A percentile compares a stretch with the other conserved stretches of the same genome.
phyloP scores from a whole-genome alignment of 2,329 filamentous ascomycete species.

The Sphaerulina musiva region DNA sequence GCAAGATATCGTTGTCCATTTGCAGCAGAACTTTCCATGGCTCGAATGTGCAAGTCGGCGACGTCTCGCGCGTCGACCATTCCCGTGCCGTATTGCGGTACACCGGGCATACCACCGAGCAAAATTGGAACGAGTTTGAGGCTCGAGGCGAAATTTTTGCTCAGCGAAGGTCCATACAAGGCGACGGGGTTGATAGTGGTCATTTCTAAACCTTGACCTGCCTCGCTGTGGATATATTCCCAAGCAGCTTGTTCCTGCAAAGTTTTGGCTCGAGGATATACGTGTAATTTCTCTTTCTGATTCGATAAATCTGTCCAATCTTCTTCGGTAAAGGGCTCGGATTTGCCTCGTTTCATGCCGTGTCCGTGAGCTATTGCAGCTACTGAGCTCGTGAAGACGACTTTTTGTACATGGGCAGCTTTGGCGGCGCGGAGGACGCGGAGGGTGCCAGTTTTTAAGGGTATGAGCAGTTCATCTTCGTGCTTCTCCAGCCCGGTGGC shows the following conservation, averaged over 20 bases:
- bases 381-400: constrained; percentile 17
- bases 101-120: constrained; percentile 13
- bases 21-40: constrained; percentile 8
- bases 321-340: constrained; percentile 15
- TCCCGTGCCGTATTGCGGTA: constrained; percentile 15
- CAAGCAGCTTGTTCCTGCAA: constrained; percentile 16
- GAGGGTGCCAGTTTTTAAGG: constrained; percentile 12
- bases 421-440: constrained; percentile 13
- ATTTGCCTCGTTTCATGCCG: constrained; percentile 10
- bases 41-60: constrained; percentile 11
- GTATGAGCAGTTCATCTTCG: constrained; percentile 12
- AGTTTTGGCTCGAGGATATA: constrained; percentile 19
- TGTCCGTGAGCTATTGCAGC: constrained; percentile 17
- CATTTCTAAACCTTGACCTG: constrained; percentile 9
- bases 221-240: constrained; percentile 11
- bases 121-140: constrained; percentile 16
- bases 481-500: constrained; percentile 18
- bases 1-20: constrained; percentile 16
- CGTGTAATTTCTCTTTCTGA: constrained; percentile 17
- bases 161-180: constrained; percentile 17
- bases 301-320: constrained; percentile 19
- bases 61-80: constrained; percentile 17
- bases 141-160: constrained; percentile 13
- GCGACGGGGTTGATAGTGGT: constrained; percentile 12
- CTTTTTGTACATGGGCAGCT: constrained; percentile 7